phyloP scores from a whole-genome alignment of 1,139 yeast species.

The Suhomyces maxii region DNA sequence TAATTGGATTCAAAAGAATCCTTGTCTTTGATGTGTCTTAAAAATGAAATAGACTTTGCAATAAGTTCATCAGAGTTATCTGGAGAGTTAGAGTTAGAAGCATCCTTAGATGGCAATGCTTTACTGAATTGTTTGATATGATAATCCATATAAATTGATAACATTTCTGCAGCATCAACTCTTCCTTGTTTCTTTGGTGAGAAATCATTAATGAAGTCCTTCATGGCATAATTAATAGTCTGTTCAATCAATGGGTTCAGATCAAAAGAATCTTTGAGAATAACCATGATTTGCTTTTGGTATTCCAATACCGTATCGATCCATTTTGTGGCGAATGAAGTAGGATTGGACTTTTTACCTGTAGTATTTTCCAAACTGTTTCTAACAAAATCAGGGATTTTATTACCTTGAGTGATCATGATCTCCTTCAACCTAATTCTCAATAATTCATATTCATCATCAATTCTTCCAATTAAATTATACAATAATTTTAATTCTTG shows the following conservation, averaged over 20 bases:
- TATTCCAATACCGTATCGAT: constrained; percentile 57
- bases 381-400: constrained; percentile 31
- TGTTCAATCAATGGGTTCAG: constrained; percentile 52
- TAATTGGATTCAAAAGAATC: constrained; percentile 86
- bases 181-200: constrained; percentile 1
- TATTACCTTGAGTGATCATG: constrained; percentile 42
- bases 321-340: constrained; percentile 69
- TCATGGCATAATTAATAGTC: constrained; percentile 61
- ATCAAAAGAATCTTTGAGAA: constrained; percentile 50
- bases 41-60: constrained; percentile 57
- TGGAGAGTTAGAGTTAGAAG: constrained; percentile 25
- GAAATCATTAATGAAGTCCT: constrained; percentile 55
- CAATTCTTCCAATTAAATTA: constrained; percentile 55
- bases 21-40: constrained; percentile 74
- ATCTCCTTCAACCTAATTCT: constrained; percentile 49
- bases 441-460: constrained; percentile 50
- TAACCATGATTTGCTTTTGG: constrained; percentile 51
- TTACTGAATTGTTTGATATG: constrained; percentile 62
- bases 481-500: constrained; percentile 48
- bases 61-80: constrained; percentile 57
- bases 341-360: constrained; percentile 17
- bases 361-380: constrained; percentile 17
- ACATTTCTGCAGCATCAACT: constrained; percentile 63
- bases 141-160: constrained; percentile 77
- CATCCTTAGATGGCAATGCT: constrained; percentile 19